Base-by-base conservation (phyloP, 306 rosid genomes). In the Glycine soja region DNA sequence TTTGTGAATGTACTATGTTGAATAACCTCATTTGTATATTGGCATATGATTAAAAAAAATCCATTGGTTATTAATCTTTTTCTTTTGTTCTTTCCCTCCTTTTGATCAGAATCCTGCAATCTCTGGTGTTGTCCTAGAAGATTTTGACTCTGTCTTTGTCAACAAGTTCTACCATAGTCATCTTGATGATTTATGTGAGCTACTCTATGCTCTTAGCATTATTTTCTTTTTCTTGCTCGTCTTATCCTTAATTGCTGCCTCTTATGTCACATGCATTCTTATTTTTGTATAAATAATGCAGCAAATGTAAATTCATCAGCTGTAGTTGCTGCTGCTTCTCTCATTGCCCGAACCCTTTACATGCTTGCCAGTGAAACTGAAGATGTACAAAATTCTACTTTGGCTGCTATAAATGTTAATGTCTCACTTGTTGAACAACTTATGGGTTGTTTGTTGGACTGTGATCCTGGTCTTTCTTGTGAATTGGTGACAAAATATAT, bases 391-490 rank as follows among this genome's bases (percentile, higher is more conserved):
- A 83, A 85, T 81, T 77, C 97, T 70, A 83, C 87, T 80, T 68
- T 94, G 76, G 76, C 87, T 74, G 72, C 91, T 72, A 87, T 94
- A 78, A 92, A 86, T 62, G 97, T 87, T 71, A 91, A 94, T 86
- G 91, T 58, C 81, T 89, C 98, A 16, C 90, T 94, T 66, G 95
- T 94, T 83, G 89, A 94, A 81, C 89, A 88, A 82, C 95, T 94
- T 74, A 83, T 91, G 85, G 88, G 85, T 81, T 94, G 98, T 78
- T 87, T 94, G 70, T 72, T 92, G 72, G 82, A 42, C 74, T 94
- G 98, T 82, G 89, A 92, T 56, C 98, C 97, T 14, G 98, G 98
- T 82, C 97, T 94, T 76, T 90, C 98, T 76, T 94, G 98, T 69
- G 90, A 85, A 72, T 86, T 94, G 86, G 97, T 91, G 89, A 89